Evolutionary conservation across 805 yeast species (phyloP).

Genomic region (Candida koratica): DNA sequence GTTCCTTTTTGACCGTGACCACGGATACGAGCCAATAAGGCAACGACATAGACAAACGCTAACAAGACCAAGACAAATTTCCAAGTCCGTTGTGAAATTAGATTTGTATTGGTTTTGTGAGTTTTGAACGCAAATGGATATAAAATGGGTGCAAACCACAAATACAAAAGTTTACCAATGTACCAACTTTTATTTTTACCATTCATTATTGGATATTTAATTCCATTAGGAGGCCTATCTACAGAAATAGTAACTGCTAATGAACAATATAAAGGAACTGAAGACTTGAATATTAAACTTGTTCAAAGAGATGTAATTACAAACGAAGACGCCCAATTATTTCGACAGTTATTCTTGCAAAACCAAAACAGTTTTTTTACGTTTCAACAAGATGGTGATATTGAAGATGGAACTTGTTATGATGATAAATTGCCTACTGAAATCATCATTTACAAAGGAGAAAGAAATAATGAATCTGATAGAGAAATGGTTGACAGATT

Average conservation of each 20-base stretch:
- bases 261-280: slow-evolving; percentile 9
- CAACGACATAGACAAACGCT: too few species aligned
- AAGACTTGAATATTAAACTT: slow-evolving; percentile 10
- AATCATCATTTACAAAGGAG: slow-evolving; percentile 12
- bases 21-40: too few species aligned
- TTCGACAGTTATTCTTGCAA: slow-evolving; percentile 10
- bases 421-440: slow-evolving; percentile 12
- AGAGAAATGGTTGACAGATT: slow-evolving; percentile 12
- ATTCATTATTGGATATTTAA: neutral
- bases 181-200: neutral
- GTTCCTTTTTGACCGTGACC: too few species aligned
- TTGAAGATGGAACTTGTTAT: slow-evolving; percentile 9
- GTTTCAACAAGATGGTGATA: slow-evolving; percentile 9
- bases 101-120: too few species aligned
- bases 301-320: slow-evolving; percentile 9
- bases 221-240: slow-evolving; percentile 1
- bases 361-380: slow-evolving; percentile 5
- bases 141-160: slow-evolving; percentile 1
- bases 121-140: neutral
- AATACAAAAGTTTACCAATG: neutral
- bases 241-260: neutral
- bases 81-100: too few species aligned
- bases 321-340: slow-evolving; percentile 10
- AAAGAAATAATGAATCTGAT: slow-evolving; percentile 8
- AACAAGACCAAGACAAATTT: too few species aligned